These are phyloP conservation scores for Fragaria iinumae DNA, from an alignment of 306 rosid genomes.

Conservation along the genomic window DNA sequence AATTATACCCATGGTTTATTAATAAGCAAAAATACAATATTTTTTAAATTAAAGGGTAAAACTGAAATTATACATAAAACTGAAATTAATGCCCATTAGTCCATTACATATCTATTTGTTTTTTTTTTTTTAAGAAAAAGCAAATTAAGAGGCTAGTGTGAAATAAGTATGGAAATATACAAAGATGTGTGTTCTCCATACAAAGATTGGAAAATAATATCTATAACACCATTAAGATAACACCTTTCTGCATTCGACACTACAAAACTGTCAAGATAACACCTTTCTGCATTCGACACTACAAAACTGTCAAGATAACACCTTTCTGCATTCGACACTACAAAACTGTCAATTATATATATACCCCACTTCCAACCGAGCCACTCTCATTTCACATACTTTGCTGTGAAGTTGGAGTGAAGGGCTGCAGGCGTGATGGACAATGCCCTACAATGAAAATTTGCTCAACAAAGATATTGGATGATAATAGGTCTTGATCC, in stretches of 20 bases:
- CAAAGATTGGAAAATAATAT: conserved; percentile 14
- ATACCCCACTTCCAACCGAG: background rate
- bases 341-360: background rate
- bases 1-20: too few relatives aligned
- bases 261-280: conserved; percentile 16
- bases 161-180: conserved; percentile 20
- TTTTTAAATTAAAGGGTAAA: too few relatives aligned
- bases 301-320: conserved; percentile 18
- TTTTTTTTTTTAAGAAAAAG: too few relatives aligned
- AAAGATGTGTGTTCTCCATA: conserved; percentile 19
- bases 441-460: conserved; percentile 12
- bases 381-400: background rate
- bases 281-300: background rate
- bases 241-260: background rate
- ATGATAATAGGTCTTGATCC: conserved; percentile 9
- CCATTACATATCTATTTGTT: too few relatives aligned
- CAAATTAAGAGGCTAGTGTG: background rate
- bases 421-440: background rate
- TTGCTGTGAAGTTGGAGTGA: background rate
- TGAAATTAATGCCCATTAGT: too few relatives aligned
- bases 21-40: too few relatives aligned
- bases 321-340: background rate
- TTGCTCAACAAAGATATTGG: background rate
- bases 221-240: background rate
- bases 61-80: too few relatives aligned